A percentile compares a stretch with the other conserved stretches of the same genome.
These are phyloP conservation scores for Pseudocercospora pini-densiflorae DNA, from an alignment of 2,329 filamentous ascomycete genomes.

Conservation along the genomic window DNA sequence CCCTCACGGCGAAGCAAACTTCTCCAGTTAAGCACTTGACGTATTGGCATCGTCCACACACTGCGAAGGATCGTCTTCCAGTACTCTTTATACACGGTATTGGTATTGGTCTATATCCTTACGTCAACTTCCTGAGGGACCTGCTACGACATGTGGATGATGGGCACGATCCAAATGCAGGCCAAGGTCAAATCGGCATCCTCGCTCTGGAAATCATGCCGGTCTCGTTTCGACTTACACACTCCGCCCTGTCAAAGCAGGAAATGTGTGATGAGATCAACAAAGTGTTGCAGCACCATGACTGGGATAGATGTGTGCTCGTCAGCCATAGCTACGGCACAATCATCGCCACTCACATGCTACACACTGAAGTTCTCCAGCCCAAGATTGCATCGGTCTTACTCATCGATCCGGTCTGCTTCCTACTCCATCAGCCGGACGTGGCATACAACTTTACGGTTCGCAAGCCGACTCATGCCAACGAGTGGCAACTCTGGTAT, in stretches of 20 bases:
- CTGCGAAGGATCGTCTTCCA: conserved; percentile 60
- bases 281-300: conserved; percentile 61
- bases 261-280: conserved; percentile 63
- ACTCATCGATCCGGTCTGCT: conserved; percentile 67
- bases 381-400: conserved; percentile 54
- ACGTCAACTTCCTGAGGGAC: conserved; percentile 52
- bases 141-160: conserved; percentile 15
- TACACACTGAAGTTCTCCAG: conserved; percentile 54
- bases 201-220: conserved; percentile 68
- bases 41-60: conserved; percentile 68
- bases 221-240: conserved; percentile 66
- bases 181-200: conserved; percentile 59
- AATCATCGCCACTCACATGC: conserved; percentile 65
- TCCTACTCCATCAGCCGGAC: conserved; percentile 70
- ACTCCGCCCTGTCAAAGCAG: conserved; percentile 54
- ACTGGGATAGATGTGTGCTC: conserved; percentile 63
- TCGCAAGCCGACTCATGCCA: conserved; percentile 53
- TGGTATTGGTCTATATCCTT: conserved; percentile 58
- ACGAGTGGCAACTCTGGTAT: conserved; percentile 73
- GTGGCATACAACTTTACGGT: conserved; percentile 74
- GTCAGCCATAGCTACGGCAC: conserved; percentile 67
- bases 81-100: conserved; percentile 74
- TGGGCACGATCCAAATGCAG: conserved; percentile 12
- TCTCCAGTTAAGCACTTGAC: conserved; percentile 58
- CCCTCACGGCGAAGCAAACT: conserved; percentile 49